These are phyloP conservation scores for Botrytis elliptica DNA, from an alignment of 2,329 filamentous ascomycete genomes.

Conservation along the genomic window DNA sequence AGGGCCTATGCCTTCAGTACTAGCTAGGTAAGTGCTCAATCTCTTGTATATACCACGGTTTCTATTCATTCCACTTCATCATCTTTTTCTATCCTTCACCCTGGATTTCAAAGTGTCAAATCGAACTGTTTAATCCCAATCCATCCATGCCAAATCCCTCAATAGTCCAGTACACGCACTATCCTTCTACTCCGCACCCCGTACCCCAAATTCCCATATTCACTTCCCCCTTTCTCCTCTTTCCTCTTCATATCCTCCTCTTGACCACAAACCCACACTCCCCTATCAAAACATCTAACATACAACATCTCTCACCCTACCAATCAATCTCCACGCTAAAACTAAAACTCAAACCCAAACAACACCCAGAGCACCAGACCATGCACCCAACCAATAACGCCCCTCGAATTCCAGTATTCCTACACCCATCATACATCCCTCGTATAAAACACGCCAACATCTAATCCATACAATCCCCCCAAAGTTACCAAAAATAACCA, in stretches of 20 bases:
- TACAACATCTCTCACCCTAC: neutral
- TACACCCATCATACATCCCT: slow-evolving; percentile 5
- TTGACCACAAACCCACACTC: neutral
- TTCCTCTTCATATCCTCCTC: too few species aligned
- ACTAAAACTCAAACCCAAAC: neutral
- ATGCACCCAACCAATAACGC: slow-evolving; percentile 7
- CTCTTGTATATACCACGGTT: neutral
- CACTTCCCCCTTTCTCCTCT: too few species aligned
- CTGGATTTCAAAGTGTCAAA: neutral
- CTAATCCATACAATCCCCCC: slow-evolving; percentile 5
- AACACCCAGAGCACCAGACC: neutral
- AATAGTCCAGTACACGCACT: neutral
- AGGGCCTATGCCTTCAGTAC: too few species aligned
- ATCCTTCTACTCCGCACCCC: neutral
- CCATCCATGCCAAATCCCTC: neutral
- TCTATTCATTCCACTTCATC: neutral
- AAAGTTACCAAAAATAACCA: neutral
- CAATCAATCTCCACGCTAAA: neutral
- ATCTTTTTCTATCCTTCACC: neutral
- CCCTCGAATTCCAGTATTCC: slow-evolving; percentile 1
- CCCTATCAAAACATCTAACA: neutral
- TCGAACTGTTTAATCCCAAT: neutral
- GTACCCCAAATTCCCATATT: neutral
- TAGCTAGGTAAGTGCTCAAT: neutral
- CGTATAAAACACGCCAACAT: neutral